These are phyloP conservation scores for Suhomyces emberorum DNA, from an alignment of 805 yeast species.

Conservation along the genomic window DNA sequence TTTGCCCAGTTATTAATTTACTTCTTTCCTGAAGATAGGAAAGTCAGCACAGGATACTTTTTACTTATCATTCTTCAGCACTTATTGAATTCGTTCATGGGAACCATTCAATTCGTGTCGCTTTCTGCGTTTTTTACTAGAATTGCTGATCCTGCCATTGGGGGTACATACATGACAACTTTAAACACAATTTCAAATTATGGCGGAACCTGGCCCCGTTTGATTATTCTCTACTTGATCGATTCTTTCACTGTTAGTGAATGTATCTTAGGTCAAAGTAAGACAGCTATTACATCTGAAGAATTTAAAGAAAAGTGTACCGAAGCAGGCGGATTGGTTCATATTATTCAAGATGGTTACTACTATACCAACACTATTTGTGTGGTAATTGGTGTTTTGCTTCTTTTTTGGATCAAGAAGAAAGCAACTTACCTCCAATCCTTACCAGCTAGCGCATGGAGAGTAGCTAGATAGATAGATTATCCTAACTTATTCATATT, in stretches of 20 bases:
- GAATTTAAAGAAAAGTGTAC: conserved; percentile 49
- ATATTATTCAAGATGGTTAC: conserved; percentile 71
- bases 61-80: conserved; percentile 77
- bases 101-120: conserved; percentile 92
- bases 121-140: conserved; percentile 92
- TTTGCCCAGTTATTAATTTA: conserved; percentile 72
- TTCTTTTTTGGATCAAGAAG: conserved; percentile 66
- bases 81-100: conserved; percentile 83
- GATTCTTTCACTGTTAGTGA: conserved; percentile 69
- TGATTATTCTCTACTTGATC: conserved; percentile 74
- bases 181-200: conserved; percentile 86
- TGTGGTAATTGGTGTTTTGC: conserved; percentile 57
- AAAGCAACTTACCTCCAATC: conserved; percentile 65
- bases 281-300: conserved; percentile 22
- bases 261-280: conserved; percentile 39
- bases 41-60: conserved; percentile 55
- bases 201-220: conserved; percentile 97
- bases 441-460: conserved; percentile 76
- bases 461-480: too few relatives aligned
- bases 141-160: conserved; percentile 92
- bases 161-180: conserved; percentile 98
- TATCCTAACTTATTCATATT: too few relatives aligned
- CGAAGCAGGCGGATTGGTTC: conserved; percentile 53
- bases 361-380: conserved; percentile 74
- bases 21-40: conserved; percentile 58